These are phyloP conservation scores for Rugosomyces carneus DNA, from an alignment of 1,284 basidiomycete genomes.

Conservation along the genomic window DNA sequence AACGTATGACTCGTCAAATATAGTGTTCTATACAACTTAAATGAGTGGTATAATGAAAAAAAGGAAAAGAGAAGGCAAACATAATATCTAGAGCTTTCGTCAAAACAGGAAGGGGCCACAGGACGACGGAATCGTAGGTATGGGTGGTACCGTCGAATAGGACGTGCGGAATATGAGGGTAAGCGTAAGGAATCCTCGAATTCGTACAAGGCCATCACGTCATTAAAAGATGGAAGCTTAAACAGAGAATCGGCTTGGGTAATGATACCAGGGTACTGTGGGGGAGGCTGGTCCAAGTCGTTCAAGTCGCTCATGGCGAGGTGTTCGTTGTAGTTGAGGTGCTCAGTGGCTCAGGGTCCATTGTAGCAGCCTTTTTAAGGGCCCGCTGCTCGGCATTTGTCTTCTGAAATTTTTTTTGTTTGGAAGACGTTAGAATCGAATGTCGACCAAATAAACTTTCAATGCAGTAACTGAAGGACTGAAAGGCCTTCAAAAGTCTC, in stretches of 20 bases:
- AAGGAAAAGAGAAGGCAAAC: neutral
- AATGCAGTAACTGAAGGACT: no score
- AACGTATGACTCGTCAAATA: constrained; percentile 18
- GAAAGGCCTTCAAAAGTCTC: no score
- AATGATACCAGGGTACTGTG: neutral
- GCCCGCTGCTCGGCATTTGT: neutral
- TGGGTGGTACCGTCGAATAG: constrained; percentile 3
- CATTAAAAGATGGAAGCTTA: neutral
- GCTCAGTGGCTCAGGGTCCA: neutral
- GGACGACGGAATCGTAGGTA: constrained; percentile 4
- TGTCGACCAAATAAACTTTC: neutral
- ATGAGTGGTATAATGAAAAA: neutral
- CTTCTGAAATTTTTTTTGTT: neutral
- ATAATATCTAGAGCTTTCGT: constrained; percentile 1
- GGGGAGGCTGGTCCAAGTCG: neutral
- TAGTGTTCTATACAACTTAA: constrained; percentile 16
- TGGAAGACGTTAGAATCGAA: neutral
- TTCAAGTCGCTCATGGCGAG: neutral
- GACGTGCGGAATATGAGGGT: constrained; percentile 5
- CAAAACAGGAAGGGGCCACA: neutral
- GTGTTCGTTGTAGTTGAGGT: neutral
- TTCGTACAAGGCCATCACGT: constrained; percentile 1
- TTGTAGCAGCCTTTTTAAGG: neutral
- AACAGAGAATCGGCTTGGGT: neutral
- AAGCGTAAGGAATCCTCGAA: constrained; percentile 5